Base-by-base conservation (phyloP, 257 asterid genomes). In the Pogostemon cablin region DNA sequence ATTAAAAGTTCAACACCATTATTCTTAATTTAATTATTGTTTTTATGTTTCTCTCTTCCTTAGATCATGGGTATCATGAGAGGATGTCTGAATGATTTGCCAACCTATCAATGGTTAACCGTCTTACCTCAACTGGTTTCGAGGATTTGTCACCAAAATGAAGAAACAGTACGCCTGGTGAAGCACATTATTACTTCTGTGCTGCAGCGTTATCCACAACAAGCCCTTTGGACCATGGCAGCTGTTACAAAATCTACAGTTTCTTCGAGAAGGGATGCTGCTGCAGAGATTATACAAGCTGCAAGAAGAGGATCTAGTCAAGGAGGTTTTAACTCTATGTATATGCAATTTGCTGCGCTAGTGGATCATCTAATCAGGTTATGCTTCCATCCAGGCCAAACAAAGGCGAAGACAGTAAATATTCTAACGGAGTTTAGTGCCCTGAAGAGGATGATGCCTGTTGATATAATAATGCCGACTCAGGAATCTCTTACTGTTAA, bases 181-280 rank as follows among this genome's bases (percentile, higher is more conserved):
- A 93, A 91, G 76, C 86, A 80, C 73, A 87, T 93, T 53, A 88
- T 93, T 72, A 89, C 96, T 64, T 85, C 95, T 75, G 96, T 93
- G 76, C 96, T 93, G 68, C 88, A 80, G 65, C 85, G 68, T 75
- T 91, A 91, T 74, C 97, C 99, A 40, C 99, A 93, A 81, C 99
- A 93, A 84, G 99, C 93, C 69, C 96, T 93, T 71, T 93, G 99
- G 99, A 93, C 88, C 11, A 91, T 93, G 96, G 99, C 97, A 76
- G 97, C 99, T 66, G 99, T 93, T 65, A 85, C 99, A 71, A 93
- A 93, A 81, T 93, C 99, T 35, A 77, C 96, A 9, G 97, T 93
- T 82, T 70, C 92, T 77, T 89, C 96, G 9, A 87, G 99, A 75
- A 87, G 83, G 83, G 95, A 86, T 52, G 97, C 97, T 80, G 99